These are phyloP conservation scores for Sclerotinia subarctica DNA, from an alignment of 2,329 filamentous ascomycete genomes.

Conservation along the genomic window DNA sequence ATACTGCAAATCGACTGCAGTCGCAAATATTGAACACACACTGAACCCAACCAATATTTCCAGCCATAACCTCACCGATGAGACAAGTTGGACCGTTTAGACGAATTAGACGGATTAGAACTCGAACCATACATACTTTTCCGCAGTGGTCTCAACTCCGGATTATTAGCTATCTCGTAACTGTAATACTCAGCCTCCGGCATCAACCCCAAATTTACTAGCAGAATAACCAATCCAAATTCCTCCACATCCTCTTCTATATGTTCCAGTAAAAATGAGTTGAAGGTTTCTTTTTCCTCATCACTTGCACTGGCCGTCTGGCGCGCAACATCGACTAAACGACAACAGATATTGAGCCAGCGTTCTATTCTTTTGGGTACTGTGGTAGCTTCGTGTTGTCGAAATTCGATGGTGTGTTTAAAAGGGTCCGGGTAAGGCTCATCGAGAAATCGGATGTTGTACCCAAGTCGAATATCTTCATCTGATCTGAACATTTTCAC, in stretches of 20 bases:
- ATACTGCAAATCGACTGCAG: too few relatives aligned
- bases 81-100: too few relatives aligned
- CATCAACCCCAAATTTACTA: conserved; percentile 1
- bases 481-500: conserved; percentile 1
- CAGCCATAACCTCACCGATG: neutral
- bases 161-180: neutral
- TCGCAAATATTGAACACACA: too few relatives aligned
- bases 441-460: neutral
- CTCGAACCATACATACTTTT: neutral
- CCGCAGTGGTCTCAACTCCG: neutral
- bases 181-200: conserved; percentile 1
- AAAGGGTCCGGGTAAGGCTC: neutral
- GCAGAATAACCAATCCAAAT: neutral
- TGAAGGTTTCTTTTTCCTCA: neutral
- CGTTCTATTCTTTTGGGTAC: conserved; percentile 19
- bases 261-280: neutral
- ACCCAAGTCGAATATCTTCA: neutral
- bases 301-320: neutral
- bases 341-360: conserved; percentile 26
- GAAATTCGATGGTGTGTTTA: conserved; percentile 31
- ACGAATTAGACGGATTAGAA: neutral
- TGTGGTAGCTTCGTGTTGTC: conserved; percentile 29
- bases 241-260: neutral
- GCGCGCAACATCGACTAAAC: conserved; percentile 24
- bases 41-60: neutral